Base-by-base conservation (phyloP, 2,329 filamentous ascomycete species). In the Ilyonectria destructans region DNA sequence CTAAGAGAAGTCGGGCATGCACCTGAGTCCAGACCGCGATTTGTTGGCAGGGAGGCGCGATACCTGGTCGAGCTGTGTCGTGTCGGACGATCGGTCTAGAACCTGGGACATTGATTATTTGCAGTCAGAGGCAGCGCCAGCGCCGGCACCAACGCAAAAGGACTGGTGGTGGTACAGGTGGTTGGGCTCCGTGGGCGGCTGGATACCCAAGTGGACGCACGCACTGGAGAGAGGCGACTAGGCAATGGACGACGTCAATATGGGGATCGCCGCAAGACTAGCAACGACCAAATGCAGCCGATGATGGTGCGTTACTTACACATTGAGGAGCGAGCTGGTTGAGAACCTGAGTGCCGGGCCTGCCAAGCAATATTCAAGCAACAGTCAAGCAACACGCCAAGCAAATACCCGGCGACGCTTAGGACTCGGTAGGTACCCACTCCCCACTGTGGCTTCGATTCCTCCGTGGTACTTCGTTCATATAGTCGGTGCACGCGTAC, bases 331-430 rank as follows among this genome's bases (percentile, higher is more conserved):
- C 21, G 45, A 52, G 19, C 21, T 15, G 12, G 6, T 37, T 37
- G 43, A 21, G 49, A 26, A 19, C 43, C 45, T 43, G 55, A 59
- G 37, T 55, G 40, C 49, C 49, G 45, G 45, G 45, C 31, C 45
- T n/a, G 57, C 57, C 57, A 59, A 59, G 57, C 45, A 59, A 37
- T 55, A 26, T 17, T 45, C n/a, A 17, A 43, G 21, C 23, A 31
- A 8, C n/a, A 31, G 26, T 12, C 6, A n/a, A 49, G 29, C 43
- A 35, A 26, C 26, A 26, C 26, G 60, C 60, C 60, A 63, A 63
- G 60, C 54, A 63, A 49, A 37, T 57, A 35, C 54, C 52, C 54
- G 60, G 31, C 33, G 57, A 57, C 52, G 54, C 35, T 46, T 23
- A 23, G n/a, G 19, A 23, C 40, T 43, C 40, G 15, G 15, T 43